Conservation (phyloP, 2,329 filamentous ascomycete genomes). For the Fonsecaea nubica region DNA sequence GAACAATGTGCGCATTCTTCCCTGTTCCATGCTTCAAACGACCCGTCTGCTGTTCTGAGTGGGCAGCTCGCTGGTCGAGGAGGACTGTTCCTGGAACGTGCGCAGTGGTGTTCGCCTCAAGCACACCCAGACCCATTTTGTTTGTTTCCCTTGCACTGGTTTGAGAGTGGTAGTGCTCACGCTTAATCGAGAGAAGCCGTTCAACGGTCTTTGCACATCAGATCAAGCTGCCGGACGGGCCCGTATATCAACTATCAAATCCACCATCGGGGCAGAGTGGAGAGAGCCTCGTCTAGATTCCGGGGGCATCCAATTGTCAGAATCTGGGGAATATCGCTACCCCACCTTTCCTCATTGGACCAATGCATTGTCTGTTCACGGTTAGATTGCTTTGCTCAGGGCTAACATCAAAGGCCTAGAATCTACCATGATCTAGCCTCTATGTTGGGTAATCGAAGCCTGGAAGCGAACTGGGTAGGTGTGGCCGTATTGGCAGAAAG, state of each 20-base stretch:
- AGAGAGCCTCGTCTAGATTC: conserved; percentile 16
- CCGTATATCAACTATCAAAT: conserved; percentile 6
- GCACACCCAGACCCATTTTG: conserved; percentile 43
- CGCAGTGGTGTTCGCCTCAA: conserved; percentile 41
- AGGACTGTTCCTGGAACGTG: conserved; percentile 44
- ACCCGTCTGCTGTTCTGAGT: conserved; percentile 27
- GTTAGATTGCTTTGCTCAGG: conserved; percentile 7
- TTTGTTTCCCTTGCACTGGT: neutral
- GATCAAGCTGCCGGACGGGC: neutral
- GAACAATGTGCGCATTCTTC: conserved; percentile 36
- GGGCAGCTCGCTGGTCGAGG: conserved; percentile 37
- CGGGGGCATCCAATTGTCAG: neutral
- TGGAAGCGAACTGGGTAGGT: neutral
- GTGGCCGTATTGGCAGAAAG: conserved; percentile 7
- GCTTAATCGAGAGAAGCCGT: neutral
- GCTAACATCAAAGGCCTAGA: neutral
- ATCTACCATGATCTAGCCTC: conserved; percentile 6
- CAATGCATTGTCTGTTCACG: conserved; percentile 18
- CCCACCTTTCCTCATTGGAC: conserved; percentile 22
- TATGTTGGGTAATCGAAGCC: conserved; percentile 8
- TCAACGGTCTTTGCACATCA: neutral
- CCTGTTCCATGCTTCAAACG: conserved; percentile 30
- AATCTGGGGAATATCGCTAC: conserved; percentile 19
- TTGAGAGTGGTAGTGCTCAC: neutral
- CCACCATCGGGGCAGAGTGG: conserved; percentile 15